Evolutionary conservation across 306 rosid genomes (phyloP).

Genomic region (Heteromeles arbutifolia): DNA sequence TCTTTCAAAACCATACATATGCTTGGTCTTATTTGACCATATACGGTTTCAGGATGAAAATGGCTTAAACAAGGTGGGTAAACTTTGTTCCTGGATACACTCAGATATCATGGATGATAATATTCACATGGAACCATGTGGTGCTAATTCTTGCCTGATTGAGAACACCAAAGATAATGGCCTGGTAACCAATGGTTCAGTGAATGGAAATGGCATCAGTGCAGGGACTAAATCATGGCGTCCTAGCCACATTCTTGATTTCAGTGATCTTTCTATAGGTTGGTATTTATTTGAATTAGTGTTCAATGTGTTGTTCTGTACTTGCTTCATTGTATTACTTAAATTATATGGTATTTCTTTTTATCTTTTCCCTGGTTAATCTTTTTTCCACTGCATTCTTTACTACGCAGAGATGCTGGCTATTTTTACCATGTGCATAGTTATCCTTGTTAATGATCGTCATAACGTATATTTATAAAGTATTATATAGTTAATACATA

Average conservation of each 20-base stretch:
- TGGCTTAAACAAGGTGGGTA: conserved; percentile 37
- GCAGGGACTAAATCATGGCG: conserved; percentile 52
- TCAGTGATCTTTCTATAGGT: conserved; percentile 89
- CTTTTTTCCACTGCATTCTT: neutral
- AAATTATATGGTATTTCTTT: neutral
- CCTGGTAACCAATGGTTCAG: conserved; percentile 22
- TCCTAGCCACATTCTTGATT: conserved; percentile 88
- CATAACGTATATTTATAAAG: neutral
- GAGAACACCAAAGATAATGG: conserved; percentile 29
- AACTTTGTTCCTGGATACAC: conserved; percentile 80
- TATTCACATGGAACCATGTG: conserved; percentile 66
- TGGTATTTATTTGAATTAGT: conserved; percentile 23
- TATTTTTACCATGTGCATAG: neutral
- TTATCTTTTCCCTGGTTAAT: neutral
- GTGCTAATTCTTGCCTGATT: conserved; percentile 24
- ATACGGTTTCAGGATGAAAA: conserved; percentile 48
- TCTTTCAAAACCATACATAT: neutral
- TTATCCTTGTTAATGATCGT: neutral
- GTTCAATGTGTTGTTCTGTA: conserved; percentile 3
- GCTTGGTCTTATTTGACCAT: neutral
- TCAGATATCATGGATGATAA: conserved; percentile 92
- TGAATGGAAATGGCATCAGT: conserved; percentile 27
- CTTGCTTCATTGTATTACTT: neutral
- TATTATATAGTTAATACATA: neutral
- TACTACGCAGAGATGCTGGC: neutral